A percentile compares a stretch with the other conserved stretches of the same genome.
Conservation (phyloP, 2,329 filamentous ascomycete species). For the Penicillium sp. region DNA sequence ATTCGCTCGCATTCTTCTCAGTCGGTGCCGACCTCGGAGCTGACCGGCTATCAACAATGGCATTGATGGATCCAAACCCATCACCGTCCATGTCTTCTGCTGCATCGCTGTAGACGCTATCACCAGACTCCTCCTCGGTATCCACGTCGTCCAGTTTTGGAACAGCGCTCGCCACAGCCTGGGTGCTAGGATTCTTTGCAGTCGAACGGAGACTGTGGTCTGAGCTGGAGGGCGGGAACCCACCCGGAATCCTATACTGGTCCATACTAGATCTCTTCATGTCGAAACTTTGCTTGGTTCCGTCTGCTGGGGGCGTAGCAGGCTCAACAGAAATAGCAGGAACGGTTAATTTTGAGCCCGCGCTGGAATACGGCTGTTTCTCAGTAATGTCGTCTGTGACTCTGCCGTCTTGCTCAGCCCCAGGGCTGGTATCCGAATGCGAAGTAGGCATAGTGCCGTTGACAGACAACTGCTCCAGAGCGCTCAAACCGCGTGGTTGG, state of each 20-base stretch:
- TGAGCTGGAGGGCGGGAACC: slow-evolving; percentile 48
- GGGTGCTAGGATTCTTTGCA: slow-evolving; percentile 9
- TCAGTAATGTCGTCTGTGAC: background rate
- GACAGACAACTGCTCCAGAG: slow-evolving; percentile 16
- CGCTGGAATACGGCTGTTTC: slow-evolving; percentile 8
- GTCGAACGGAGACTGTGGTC: slow-evolving; percentile 18
- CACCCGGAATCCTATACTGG: slow-evolving; percentile 57
- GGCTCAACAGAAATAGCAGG: slow-evolving; percentile 48
- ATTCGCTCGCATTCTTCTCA: slow-evolving; percentile 8
- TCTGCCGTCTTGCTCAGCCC: slow-evolving; percentile 8
- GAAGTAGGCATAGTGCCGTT: background rate
- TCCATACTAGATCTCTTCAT: slow-evolving; percentile 33
- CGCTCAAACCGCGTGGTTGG: slow-evolving; percentile 5
- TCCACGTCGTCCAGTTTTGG: slow-evolving; percentile 22
- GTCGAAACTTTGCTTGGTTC: slow-evolving; percentile 24
- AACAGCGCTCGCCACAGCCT: slow-evolving; percentile 12
- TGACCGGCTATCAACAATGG: slow-evolving; percentile 43
- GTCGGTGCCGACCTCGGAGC: slow-evolving; percentile 15
- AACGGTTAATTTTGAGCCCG: slow-evolving; percentile 22
- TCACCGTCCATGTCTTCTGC: slow-evolving; percentile 43
- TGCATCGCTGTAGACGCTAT: slow-evolving; percentile 50
- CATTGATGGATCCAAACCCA: slow-evolving; percentile 51
- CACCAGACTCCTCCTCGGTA: slow-evolving; percentile 40
- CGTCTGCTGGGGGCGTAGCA: slow-evolving; percentile 47
- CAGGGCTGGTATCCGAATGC: background rate